Evolutionary conservation across 2,329 filamentous ascomycete species (phyloP), one percentile per base, ranked within the genome.

Genomic region (Cephalotrichum gorgonifer): DNA sequence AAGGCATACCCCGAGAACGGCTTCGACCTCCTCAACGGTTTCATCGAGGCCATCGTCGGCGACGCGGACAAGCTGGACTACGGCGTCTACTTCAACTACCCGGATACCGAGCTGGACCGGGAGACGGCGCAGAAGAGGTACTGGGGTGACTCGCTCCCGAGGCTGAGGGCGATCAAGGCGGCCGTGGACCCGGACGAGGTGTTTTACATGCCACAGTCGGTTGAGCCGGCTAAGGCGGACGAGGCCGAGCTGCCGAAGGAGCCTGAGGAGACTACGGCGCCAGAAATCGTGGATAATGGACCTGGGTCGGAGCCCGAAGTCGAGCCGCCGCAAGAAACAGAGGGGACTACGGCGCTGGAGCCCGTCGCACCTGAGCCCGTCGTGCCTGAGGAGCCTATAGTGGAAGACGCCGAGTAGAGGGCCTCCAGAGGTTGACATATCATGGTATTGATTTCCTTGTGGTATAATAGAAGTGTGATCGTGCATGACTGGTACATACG

Each of bases 1-100:
- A 55, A 53, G 22, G 42, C 52, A 2, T 67, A 66, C 44, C 66
- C 66, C 0, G 48, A 55, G 3, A 58, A 60, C 11, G 67, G 67
- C 0, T 65, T 66, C 43, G 44, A 54, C 2, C 55, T 64, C 9
- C 54, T 70, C 23, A 54, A 63, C 41, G 55, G 57, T 23, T 69
- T 70, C 49, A 55, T 62, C 14, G 50, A 54, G 43, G 66, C 60
- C 51, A 54, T 67, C 12, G 66, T 64, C 1, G 52, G 50, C 0
- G 53, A 57, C 8, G 56, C 64, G 6, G 50, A 57, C 12, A 27
- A 44, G n/a, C 49, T 43, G 26, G 55, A 60, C 14, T 69, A 63
- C 60, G 66, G 66, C 9, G 64, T 64, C 61, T 71, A 71, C 49
- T 60, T 68, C 38, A 71, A 70, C 50, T 71, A 71, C 39, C 56